phyloP scores from a whole-genome alignment of 2,329 filamentous ascomycete genomes.

The Aspergillus proliferans region DNA sequence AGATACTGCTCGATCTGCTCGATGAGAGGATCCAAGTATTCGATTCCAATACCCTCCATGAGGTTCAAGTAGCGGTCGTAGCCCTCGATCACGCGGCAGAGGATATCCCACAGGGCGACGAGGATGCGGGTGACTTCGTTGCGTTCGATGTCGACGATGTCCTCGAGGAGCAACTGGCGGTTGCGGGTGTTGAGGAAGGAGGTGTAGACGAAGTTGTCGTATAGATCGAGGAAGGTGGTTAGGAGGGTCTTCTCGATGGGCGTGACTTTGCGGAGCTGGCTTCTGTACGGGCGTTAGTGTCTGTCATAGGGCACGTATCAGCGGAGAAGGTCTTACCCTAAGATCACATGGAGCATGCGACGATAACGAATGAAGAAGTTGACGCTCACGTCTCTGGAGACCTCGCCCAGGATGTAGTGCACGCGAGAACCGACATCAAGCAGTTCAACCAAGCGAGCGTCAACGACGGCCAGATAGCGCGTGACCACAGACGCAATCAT shows the following conservation, averaged over 20 bases:
- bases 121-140: conserved; percentile 10
- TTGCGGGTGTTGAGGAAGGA: conserved; percentile 16
- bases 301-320: neutral
- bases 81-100: conserved; percentile 14
- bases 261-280: conserved; percentile 17
- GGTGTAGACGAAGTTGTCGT: conserved; percentile 20
- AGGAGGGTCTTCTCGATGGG: conserved; percentile 17
- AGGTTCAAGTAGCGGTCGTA: conserved; percentile 12
- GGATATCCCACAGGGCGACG: conserved; percentile 12
- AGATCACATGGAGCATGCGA: conserved; percentile 12
- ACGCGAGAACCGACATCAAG: conserved; percentile 5
- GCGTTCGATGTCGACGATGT: conserved; percentile 3
- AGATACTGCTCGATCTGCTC: conserved; percentile 2
- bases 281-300: neutral
- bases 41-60: conserved; percentile 9
- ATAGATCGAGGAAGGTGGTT: conserved; percentile 17
- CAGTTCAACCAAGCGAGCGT: conserved; percentile 9
- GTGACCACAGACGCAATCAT: conserved; percentile 10
- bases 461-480: conserved; percentile 9
- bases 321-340: conserved; percentile 10
- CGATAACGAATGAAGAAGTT: conserved; percentile 10
- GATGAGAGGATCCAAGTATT: conserved; percentile 10
- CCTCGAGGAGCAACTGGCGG: conserved; percentile 10
- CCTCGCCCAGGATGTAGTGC: conserved; percentile 4
- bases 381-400: conserved; percentile 5